Evolutionary conservation across 257 asterid species (phyloP), one percentile per base, ranked within the genome.

Genomic region (Solanum chiquidenum): DNA sequence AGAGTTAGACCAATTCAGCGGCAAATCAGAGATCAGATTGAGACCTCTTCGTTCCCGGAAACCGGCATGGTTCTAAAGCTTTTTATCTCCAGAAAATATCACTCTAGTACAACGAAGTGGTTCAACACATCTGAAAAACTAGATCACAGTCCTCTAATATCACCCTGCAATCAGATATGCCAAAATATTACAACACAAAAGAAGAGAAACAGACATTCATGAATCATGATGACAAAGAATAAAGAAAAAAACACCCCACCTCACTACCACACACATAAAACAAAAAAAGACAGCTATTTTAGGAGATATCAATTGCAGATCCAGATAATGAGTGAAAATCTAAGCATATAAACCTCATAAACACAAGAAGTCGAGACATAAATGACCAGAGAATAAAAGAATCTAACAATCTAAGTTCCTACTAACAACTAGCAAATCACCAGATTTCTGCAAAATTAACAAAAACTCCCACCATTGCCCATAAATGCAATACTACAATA

Each of bases 121-220:
- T 21, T 16, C n/a, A 87, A 86, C 87, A 86, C 90, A 90, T 75
- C 87, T 37, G 64, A 87, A n/a, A 75, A 77, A 73, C 85, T 72
- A 58, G 79, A 34, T 85, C 74, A 68, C 76, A 29, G 66, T 49
- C 68, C 68, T 80, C 86, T 49, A 82, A 29, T 49, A 46, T 4
- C 42, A 82, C 20, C 69, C 86, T 82, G 86, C 86, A 80, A 58
- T 55, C 66, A 18, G 35, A 11, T 49, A 29, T 2, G 34, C 80
- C 71, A 66, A 38, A 55, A 55, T 58, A 72, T 35, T 75, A 60
- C 83, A 29, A 58, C 80, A 71, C 33, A 83, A 55, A 84, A 21
- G 40, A 44, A 44, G 84, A n/a, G 84, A 40, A 25, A 76, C 35
- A n/a, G 23, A 7, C 35, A 25, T 14, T 40, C 58, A 77, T 14